Percentiles rank a stretch among this genome's conserved stretches.
Evolutionary conservation across 1,284 basidiomycete genomes (phyloP).

Genomic region (Malassezia sp.): DNA sequence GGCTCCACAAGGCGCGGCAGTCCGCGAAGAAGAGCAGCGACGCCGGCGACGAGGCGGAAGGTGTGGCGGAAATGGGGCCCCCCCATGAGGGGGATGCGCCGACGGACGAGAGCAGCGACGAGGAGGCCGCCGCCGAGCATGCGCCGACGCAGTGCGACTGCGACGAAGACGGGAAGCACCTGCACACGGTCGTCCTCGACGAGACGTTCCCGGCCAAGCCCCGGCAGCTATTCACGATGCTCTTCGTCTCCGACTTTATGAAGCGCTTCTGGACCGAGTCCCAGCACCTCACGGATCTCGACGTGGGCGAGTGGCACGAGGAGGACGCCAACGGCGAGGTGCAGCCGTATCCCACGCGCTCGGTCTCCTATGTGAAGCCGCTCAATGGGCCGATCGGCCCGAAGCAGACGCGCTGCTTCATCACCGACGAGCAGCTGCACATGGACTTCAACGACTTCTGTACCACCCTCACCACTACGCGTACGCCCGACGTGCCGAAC

Average conservation of each 20-base stretch:
- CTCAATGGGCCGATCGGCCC: slow-evolving; percentile 78
- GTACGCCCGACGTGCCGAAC: slow-evolving; percentile 85
- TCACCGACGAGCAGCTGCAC: slow-evolving; percentile 69
- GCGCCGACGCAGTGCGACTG: slow-evolving; percentile 62
- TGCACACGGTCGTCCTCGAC: slow-evolving; percentile 63
- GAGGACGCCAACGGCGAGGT: slow-evolving; percentile 41
- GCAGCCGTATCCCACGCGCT: slow-evolving; percentile 51
- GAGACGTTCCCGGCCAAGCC: slow-evolving; percentile 73
- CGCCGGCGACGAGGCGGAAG: neutral
- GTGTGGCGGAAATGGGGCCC: neutral
- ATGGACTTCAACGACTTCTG: slow-evolving; percentile 77
- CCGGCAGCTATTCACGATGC: slow-evolving; percentile 86
- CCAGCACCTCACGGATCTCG: slow-evolving; percentile 61
- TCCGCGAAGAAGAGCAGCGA: slow-evolving; percentile 24
- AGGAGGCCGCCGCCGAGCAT: slow-evolving; percentile 23
- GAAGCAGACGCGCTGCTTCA: slow-evolving; percentile 85
- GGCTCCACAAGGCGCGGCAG: slow-evolving; percentile 1
- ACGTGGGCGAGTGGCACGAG: slow-evolving; percentile 47
- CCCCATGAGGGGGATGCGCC: slow-evolving; percentile 21
- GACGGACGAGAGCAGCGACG: slow-evolving; percentile 18
- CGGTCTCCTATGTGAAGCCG: slow-evolving; percentile 92
- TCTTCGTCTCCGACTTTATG: slow-evolving; percentile 91
- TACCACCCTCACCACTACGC: slow-evolving; percentile 73
- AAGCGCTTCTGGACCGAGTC: slow-evolving; percentile 79
- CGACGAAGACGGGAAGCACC: slow-evolving; percentile 62